Evolutionary conservation across 78 protist species (phyloP).

Genomic region (Dictyostelium firmibasis): DNA sequence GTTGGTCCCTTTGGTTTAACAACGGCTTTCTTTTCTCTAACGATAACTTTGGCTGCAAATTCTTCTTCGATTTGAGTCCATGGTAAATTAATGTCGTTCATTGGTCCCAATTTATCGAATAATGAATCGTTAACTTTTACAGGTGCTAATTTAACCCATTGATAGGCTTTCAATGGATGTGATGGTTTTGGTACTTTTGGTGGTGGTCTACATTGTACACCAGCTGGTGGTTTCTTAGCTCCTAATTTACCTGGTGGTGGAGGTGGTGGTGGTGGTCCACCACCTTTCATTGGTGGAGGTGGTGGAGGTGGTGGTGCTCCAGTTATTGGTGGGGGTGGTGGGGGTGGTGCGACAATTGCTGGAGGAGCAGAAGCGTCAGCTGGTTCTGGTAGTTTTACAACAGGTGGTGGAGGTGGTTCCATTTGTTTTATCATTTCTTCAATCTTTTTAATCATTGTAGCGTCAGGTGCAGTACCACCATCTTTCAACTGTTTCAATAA

Average conservation of each 20-base stretch:
- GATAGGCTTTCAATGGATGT: constrained; percentile 65
- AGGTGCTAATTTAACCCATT: constrained; percentile 63
- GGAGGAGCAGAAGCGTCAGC: neutral
- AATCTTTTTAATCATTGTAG: constrained; percentile 30
- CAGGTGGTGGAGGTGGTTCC: constrained; percentile 1
- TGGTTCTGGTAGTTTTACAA: neutral
- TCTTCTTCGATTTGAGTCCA: constrained; percentile 51
- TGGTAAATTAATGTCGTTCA: constrained; percentile 56
- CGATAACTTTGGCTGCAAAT: constrained; percentile 71
- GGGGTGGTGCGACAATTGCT: neutral
- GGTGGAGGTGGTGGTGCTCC: constrained; percentile 5
- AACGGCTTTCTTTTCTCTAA: constrained; percentile 26
- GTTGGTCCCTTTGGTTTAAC: constrained; percentile 23
- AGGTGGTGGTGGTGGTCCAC: constrained; percentile 57
- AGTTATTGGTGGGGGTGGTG: neutral
- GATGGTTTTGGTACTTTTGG: constrained; percentile 73
- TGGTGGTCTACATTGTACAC: constrained; percentile 40
- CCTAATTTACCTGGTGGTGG: constrained; percentile 43
- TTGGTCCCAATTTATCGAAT: constrained; percentile 21
- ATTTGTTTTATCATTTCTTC: constrained; percentile 31
- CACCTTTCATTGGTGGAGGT: constrained; percentile 37
- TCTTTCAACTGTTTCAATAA: constrained; percentile 41
- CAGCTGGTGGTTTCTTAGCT: constrained; percentile 14
- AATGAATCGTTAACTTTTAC: constrained; percentile 57
- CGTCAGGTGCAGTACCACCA: constrained; percentile 21